Conservation (phyloP, 2,329 filamentous ascomycete species). For the Apiospora hydei region DNA sequence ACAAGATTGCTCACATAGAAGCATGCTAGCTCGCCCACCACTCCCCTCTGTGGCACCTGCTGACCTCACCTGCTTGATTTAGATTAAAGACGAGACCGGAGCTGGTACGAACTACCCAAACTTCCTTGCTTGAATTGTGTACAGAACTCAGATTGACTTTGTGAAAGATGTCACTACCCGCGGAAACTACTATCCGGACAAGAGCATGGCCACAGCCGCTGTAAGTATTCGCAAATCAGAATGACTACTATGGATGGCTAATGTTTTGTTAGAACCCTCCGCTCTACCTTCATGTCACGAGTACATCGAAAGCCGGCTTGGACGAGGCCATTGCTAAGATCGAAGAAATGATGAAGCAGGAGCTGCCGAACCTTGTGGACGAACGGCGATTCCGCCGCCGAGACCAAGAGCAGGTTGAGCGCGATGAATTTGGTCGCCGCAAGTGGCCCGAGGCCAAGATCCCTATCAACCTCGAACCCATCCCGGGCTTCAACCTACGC, state of each 20-base stretch:
- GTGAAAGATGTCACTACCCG: constrained; percentile 96
- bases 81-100: constrained; percentile 99
- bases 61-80: constrained; percentile 89
- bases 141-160: constrained; percentile 65
- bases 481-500: constrained; percentile 93
- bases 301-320: constrained; percentile 88
- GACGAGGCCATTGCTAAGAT: constrained; percentile 89
- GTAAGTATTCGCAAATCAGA: constrained; percentile 61
- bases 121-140: constrained; percentile 53
- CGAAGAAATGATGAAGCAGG: constrained; percentile 94
- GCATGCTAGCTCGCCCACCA: constrained; percentile 69
- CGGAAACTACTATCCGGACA: constrained; percentile 96
- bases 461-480: constrained; percentile 85
- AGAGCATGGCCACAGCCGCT: constrained; percentile 92
- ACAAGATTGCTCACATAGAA: constrained; percentile 74
- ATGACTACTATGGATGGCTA: constrained; percentile 19
- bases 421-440: constrained; percentile 89
- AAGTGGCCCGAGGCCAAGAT: constrained; percentile 99
- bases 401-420: constrained; percentile 81
- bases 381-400: constrained; percentile 89
- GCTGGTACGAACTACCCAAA: constrained; percentile 85
- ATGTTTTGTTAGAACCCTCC: constrained; percentile 75
- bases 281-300: constrained; percentile 93
- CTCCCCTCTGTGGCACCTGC: constrained; percentile 84
- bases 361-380: constrained; percentile 93